These are phyloP conservation scores for Boehmeria nivea DNA, from an alignment of 306 rosid species.

Conservation along the genomic window DNA sequence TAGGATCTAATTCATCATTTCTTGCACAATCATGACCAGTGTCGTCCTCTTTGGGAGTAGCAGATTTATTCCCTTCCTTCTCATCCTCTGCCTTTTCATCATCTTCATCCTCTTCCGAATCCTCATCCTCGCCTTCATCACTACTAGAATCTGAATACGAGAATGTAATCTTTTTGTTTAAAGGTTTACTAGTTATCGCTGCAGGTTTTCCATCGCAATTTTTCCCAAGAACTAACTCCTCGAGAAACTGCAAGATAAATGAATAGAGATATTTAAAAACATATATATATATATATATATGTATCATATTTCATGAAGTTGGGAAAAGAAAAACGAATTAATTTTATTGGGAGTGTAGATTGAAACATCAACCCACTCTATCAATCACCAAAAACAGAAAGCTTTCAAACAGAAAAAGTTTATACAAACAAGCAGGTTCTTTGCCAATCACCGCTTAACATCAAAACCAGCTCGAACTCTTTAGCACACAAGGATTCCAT, in stretches of 20 bases:
- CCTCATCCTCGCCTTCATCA: slow-evolving; percentile 12
- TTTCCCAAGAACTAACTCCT: slow-evolving; percentile 61
- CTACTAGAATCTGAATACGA: slow-evolving; percentile 39
- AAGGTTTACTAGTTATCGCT: slow-evolving; percentile 40
- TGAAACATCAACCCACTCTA: not conserved
- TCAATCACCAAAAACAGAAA: not conserved
- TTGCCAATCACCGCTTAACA: not conserved
- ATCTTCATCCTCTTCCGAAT: slow-evolving; percentile 20
- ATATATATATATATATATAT: too few species aligned
- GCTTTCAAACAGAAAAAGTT: not conserved
- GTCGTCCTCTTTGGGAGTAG: slow-evolving; percentile 21
- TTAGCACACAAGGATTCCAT: too few species aligned
- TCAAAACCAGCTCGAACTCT: not conserved
- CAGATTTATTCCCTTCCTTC: slow-evolving; percentile 36
- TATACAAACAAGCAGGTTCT: not conserved
- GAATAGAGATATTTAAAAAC: not conserved
- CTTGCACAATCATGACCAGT: slow-evolving; percentile 20
- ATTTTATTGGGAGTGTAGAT: not conserved
- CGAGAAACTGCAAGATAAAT: slow-evolving; percentile 58
- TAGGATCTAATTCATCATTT: slow-evolving; percentile 34
- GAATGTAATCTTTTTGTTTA: slow-evolving; percentile 69
- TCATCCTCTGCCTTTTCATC: slow-evolving; percentile 10
- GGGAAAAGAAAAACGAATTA: not conserved
- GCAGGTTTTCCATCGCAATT: slow-evolving; percentile 27
- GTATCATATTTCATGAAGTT: too few species aligned